Base-by-base conservation (phyloP, 768 basidiomycete genomes). In the Lactifluus subvellereus region DNA sequence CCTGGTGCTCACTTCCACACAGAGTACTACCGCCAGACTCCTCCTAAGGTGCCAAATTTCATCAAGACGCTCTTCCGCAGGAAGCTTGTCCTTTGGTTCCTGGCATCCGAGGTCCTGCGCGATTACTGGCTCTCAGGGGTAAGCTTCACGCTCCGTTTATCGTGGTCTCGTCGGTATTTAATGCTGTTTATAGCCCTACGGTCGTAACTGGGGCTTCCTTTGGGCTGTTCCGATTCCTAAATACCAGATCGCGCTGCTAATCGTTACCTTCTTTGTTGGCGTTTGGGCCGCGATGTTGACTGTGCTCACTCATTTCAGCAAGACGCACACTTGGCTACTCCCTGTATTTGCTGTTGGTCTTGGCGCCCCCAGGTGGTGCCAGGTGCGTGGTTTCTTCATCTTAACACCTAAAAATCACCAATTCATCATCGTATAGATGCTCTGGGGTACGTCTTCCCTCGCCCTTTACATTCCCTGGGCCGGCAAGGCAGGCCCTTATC, bases 391-490 rank as follows among this genome's bases (percentile, higher is more conserved):
- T 27, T 11, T 5, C n/a, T 20, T 37, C 22, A 8, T 16, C 9
- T 33, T 35, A 38, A 38, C 2, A 7, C 43, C 18, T 4, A 10
- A 54, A 6, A 4, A 30, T 54, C 32, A n/a, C 52, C 54, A 27
- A 63, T 14, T 2, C 20, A 14, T 38, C 47, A 57, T 63, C 59
- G 22, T 32, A 4, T 59, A 86, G 84, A 96, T 94, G 85, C 76
- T 94, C 52, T 97, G 94, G 94, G 94, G 94, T 69, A 94, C 93
- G 9, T 96, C 94, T 5, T 94, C 92, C 37, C 82, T 97, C 49
- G 94, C 91, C 4, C 76, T 94, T 16, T 97, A 96, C 72, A 88
- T 97, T 62, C 93, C 94, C 5, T 97, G 94, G 94, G 94, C 89
- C 2, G 93, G 94, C 11, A 71, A 71, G 11, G 84, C 80, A 4